Conservation (phyloP, 2,329 filamentous ascomycete genomes). For the Diaporthe sp. region DNA sequence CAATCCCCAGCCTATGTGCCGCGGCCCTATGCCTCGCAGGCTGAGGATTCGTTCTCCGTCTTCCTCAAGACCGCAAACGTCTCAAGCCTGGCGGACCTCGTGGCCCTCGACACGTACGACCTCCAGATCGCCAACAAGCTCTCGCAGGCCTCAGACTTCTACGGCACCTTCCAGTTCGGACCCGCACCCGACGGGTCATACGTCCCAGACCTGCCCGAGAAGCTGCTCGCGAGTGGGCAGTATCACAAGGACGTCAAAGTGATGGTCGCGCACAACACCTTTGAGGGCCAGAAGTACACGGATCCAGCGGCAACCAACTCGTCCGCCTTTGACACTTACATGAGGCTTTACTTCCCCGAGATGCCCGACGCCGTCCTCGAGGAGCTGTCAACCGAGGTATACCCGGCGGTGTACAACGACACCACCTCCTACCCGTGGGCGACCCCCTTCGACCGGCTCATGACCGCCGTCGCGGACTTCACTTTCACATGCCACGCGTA, state of each 20-base stretch:
- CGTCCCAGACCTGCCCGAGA: constrained; percentile 32
- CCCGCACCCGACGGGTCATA: constrained; percentile 26
- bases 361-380: neutral
- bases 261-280: constrained; percentile 38
- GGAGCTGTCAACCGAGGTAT: constrained; percentile 7
- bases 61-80: constrained; percentile 26
- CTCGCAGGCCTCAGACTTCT: constrained; percentile 21
- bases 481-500: constrained; percentile 35
- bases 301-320: constrained; percentile 28
- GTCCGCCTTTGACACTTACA: constrained; percentile 29
- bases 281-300: constrained; percentile 34
- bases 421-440: constrained; percentile 21
- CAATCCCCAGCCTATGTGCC: constrained; percentile 36
- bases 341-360: constrained; percentile 32
- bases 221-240: constrained; percentile 19
- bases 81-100: constrained; percentile 18
- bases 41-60: constrained; percentile 29
- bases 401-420: constrained; percentile 34
- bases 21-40: constrained; percentile 15
- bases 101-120: constrained; percentile 13
- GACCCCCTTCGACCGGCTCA: constrained; percentile 28
- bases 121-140: constrained; percentile 37
- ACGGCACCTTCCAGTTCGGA: constrained; percentile 29
- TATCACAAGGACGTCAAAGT: constrained; percentile 35
- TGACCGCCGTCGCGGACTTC: constrained; percentile 31